These are phyloP conservation scores for Ceratobasidium sp. DNA, from an alignment of 1,284 basidiomycete genomes.

Conservation along the genomic window DNA sequence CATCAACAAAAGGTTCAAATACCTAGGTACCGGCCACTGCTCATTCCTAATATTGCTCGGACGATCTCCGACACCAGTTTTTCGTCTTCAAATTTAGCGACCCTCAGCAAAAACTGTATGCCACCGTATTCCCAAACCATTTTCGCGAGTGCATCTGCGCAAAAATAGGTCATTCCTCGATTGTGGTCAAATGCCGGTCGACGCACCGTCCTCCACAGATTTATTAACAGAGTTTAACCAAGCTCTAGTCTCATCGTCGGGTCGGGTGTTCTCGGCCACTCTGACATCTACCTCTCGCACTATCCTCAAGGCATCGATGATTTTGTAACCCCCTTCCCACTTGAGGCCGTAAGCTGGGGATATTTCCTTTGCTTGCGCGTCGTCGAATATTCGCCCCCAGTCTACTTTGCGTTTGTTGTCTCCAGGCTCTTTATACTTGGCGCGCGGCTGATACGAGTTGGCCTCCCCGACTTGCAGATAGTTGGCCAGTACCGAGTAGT, in stretches of 20 bases:
- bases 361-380: background rate
- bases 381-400: background rate
- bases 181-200: too few relatives aligned
- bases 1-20: background rate
- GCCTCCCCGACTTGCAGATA: background rate
- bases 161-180: background rate
- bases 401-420: background rate
- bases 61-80: background rate
- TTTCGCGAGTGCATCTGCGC: background rate
- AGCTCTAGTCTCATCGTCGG: background rate
- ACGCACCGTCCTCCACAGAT: background rate
- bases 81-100: background rate
- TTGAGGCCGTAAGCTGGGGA: background rate
- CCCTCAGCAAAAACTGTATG: background rate
- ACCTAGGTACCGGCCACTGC: background rate
- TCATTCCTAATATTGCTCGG: background rate
- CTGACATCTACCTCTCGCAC: background rate
- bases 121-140: conserved; percentile 12
- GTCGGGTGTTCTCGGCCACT: background rate
- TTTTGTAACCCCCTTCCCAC: background rate
- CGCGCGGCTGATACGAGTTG: background rate
- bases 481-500: conserved; percentile 9
- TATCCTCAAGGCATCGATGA: background rate
- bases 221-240: background rate
- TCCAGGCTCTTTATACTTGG: background rate